Percentiles rank a stretch among this genome's conserved stretches.
phyloP scores from a whole-genome alignment of 2,329 filamentous ascomycete species.

The Bipolaris sorokiniana region DNA sequence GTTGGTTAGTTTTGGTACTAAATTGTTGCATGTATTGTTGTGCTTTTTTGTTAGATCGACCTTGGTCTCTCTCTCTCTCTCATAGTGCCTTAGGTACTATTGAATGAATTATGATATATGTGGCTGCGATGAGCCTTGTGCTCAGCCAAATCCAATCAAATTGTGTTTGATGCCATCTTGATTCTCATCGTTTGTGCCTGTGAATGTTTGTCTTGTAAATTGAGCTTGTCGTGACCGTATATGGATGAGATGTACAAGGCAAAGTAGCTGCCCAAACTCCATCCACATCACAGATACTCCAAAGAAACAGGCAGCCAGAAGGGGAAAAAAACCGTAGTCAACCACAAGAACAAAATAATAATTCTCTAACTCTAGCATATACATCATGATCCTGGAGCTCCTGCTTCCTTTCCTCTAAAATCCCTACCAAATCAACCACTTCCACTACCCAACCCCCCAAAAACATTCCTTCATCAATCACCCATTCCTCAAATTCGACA shows the following conservation, averaged over 20 bases:
- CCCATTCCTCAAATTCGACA: slow-evolving; percentile 35
- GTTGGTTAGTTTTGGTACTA: background rate
- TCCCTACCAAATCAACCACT: no score
- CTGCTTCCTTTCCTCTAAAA: no score
- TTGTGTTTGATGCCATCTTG: background rate
- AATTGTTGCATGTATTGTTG: background rate
- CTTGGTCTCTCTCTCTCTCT: slow-evolving; percentile 13
- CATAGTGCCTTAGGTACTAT: background rate
- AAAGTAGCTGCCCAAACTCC: no score
- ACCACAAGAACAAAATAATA: no score
- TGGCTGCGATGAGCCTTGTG: background rate
- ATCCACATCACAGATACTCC: no score
- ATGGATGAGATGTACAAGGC: no score
- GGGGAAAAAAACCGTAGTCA: no score
- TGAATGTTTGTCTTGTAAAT: background rate
- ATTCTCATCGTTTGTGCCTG: background rate
- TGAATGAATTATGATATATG: background rate
- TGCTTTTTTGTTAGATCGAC: slow-evolving; percentile 17
- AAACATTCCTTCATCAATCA: background rate
- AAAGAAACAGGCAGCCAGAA: no score
- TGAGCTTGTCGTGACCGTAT: no score
- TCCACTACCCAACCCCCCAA: no score
- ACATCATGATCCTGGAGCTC: no score
- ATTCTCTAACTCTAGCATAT: no score
- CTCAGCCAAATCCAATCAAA: slow-evolving; percentile 1